Conservation (phyloP, 2,329 filamentous ascomycete genomes). For the Chrysoporthe cubensis region DNA sequence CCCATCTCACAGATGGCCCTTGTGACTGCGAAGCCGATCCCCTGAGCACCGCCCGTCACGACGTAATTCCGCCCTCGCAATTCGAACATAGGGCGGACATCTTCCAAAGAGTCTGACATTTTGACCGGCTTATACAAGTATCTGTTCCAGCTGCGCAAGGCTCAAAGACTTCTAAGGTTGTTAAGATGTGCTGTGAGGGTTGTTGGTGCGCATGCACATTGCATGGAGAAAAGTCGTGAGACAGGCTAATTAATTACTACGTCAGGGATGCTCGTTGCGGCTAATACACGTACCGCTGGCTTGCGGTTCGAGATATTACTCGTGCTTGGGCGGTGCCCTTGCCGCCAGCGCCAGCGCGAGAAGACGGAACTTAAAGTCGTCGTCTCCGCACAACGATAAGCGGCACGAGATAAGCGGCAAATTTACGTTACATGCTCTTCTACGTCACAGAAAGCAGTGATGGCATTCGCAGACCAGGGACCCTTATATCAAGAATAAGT, state of each 20-base stretch:
- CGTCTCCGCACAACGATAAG: neutral
- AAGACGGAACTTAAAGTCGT: neutral
- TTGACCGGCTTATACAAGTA: neutral
- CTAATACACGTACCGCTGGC: no score
- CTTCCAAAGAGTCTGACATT: constrained; percentile 30
- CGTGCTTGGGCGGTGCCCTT: neutral
- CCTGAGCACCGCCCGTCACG: constrained; percentile 45
- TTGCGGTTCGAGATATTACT: no score
- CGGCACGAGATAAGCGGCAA: neutral
- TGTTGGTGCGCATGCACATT: no score
- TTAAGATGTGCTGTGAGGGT: neutral
- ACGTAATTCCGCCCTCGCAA: constrained; percentile 42
- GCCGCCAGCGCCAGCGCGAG: neutral
- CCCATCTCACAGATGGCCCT: constrained; percentile 46
- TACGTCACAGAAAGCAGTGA: neutral
- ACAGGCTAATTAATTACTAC: no score
- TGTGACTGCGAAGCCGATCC: constrained; percentile 44
- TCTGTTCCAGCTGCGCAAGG: neutral
- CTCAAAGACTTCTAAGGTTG: neutral
- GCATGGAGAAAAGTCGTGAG: no score
- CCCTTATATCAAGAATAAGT: neutral
- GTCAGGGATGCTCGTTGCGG: no score
- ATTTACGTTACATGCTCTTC: neutral
- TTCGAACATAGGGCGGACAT: constrained; percentile 40
- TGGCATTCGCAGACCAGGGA: neutral